These are phyloP conservation scores for Metschnikowia shivogae DNA, from an alignment of 805 yeast genomes.

Conservation along the genomic window DNA sequence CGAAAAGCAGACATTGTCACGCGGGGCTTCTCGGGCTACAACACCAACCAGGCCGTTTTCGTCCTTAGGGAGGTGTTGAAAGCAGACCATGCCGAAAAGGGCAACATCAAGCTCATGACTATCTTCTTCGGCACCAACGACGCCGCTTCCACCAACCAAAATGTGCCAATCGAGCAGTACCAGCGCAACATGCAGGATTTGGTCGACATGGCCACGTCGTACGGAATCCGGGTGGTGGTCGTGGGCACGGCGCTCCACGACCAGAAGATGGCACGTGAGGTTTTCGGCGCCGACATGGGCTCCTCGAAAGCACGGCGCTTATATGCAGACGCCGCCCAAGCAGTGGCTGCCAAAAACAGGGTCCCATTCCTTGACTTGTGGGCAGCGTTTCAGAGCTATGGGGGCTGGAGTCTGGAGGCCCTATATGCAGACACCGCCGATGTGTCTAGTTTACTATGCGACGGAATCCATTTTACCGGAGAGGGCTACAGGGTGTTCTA, in stretches of 20 bases:
- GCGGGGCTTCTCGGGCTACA: slow-evolving; percentile 79
- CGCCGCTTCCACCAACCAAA: slow-evolving; percentile 28
- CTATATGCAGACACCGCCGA: slow-evolving; percentile 23
- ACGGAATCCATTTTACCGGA: slow-evolving; percentile 61
- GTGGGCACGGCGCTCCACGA: slow-evolving; percentile 64
- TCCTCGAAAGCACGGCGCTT: slow-evolving; percentile 10
- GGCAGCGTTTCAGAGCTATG: slow-evolving; percentile 33
- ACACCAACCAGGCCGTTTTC: slow-evolving; percentile 51
- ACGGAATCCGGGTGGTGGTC: slow-evolving; percentile 50
- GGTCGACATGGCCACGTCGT: slow-evolving; percentile 34
- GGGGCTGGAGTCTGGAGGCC: slow-evolving; percentile 34
- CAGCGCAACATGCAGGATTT: slow-evolving; percentile 44
- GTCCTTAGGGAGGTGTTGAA: slow-evolving; percentile 43
- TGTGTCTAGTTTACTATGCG: slow-evolving; percentile 25
- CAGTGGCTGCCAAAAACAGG: slow-evolving; percentile 41
- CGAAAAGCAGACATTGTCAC: slow-evolving; percentile 65
- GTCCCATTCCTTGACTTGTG: slow-evolving; percentile 61
- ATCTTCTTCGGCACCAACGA: slow-evolving; percentile 85
- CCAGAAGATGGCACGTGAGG: slow-evolving; percentile 11
- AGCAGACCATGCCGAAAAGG: slow-evolving; percentile 26
- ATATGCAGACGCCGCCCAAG: slow-evolving; percentile 50
- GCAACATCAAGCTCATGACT: slow-evolving; percentile 42
- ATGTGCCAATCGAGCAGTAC: slow-evolving; percentile 51
- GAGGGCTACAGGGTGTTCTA: slow-evolving; percentile 49
- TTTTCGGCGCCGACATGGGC: slow-evolving; percentile 6